Evolutionary conservation across 345 rosid genomes (phyloP), one percentile per base, ranked within the genome.

Genomic region (Streptanthus diversifolius): DNA sequence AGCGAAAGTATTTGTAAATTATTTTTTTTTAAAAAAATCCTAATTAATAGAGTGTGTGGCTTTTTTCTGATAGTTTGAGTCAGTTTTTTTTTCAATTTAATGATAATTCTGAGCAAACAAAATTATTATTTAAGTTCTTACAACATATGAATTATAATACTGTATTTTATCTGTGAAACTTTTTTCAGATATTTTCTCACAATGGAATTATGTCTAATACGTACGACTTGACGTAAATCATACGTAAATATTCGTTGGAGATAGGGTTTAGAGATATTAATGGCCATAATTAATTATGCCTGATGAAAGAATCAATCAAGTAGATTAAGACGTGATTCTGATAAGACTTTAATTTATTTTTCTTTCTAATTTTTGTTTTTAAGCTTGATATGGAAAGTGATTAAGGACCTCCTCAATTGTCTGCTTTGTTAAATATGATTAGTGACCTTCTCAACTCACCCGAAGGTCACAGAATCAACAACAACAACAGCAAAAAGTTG

Each of bases 331-430:
- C 70, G 22, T 62, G 64, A 53, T 43, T 75, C 57, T 68, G 74
- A 47, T 75, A 58, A 68, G 74, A 75, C 74, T 68, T 75, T 75
- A 49, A 74, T 75, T 68, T 75, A 62, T 8, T 53, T 68, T 35
- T 61, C 74, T 75, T 75, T 69, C 33, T 27, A 54, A 25, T 52
- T 5, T 8, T 76, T 70, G 75, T 70, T 30, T 63, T 63, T 4
- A 70, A 70, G 75, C 75, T 63, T 10, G 30, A 70, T 44, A 33
- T 25, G 52, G 80, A 44, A 76, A 70, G 75, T 76, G 66, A 70
- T 70, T 76, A 70, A 70, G 71, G 71, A 63, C 80, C 80, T 65
- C 75, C 29, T 36, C 60, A 70, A 63, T 76, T 70, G 66, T 70
- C 37, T 70, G 75, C 71, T 69, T 76, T 55, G 80, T 56, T 68